Base-by-base conservation (phyloP, 495 filamentous ascomycete genomes). In the Aspergillus diversus region DNA sequence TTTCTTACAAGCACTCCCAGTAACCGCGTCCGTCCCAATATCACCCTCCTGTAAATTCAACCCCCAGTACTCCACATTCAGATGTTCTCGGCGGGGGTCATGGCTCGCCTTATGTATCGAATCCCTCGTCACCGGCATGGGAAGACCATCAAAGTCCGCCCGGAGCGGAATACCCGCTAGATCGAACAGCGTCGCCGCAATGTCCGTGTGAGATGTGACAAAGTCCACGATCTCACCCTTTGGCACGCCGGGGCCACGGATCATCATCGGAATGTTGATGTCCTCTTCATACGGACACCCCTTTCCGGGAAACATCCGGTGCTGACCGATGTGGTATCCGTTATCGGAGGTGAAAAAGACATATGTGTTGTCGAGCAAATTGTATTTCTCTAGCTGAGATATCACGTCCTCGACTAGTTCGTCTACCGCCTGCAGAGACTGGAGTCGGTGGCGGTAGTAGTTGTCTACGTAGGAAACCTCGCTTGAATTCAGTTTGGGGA, bases 271-370 rank as follows among this genome's bases (percentile, higher is more conserved):
- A 0, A 92, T 82, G 37, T 89, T 86, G 63, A 91, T 87, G 66
- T 92, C 89, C 70, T 90, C 87, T 64, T 91, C 87, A 57, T 84
- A 91, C 3, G 86, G 86, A 57, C 84, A 87, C 47, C 85, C 81
- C 74, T 92, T 92, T 3, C 89, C 89, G 5, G 89, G 87, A n/a
- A 85, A 83, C 48, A 91, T 66, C 6, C 89, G 80, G 68, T 92
- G 89, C 61, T 91, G 89, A 32, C 87, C 84, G 55, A 91, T 88
- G 61, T 91, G 87, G 70, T 87, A 91, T 0, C 89, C 89, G 64
- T 92, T 91, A 65, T 91, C 89, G 0, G 84, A 87, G 1, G 87
- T 87, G 68, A 88, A 91, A 51, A 92, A 79, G 49, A 92, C 80
- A 59, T 86, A 91, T 0, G 89, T 91, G 63, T 89, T 84, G 7